Evolutionary conservation across 1,139 yeast genomes (phyloP), one percentile per base, ranked within the genome.

Genomic region (Petasospora fabianii): DNA sequence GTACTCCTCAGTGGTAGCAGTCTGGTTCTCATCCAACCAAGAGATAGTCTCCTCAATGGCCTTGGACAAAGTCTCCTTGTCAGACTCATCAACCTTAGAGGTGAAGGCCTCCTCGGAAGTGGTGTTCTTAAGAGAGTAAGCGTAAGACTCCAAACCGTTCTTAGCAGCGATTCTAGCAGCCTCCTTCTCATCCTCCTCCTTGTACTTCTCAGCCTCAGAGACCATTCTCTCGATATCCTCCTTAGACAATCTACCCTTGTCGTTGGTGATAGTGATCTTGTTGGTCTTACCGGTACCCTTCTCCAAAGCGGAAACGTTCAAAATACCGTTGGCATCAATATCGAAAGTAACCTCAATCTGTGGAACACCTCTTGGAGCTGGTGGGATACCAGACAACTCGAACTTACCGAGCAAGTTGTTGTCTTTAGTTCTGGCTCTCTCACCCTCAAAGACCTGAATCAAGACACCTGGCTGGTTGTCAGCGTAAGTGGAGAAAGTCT

Each of bases 361-460:
- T 61, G 95, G 95, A 53, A 85, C 95, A 75, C 95, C 95, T 75
- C 92, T 86, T 68, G 95, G 95, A 45, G 95, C 95, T 59, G 95
- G 94, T 62, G 95, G 95, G 56, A 85, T 85, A 63, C 95, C 95
- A 58, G 90, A 73, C 63, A 85, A 80, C 66, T 88, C 92, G 68
- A 86, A 85, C 78, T 85, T 85, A 73, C 95, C 95, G 63, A 85
- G 82, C 68, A 84, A 71, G 78, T 85, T 86, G 84, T 85, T 85
- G 74, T 86, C 95, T 78, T 85, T 83, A 54, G 95, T 84, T 69
- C 80, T 76, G 62, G 90, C 85, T 74, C 95, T 83, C 75, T 85
- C 95, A 78, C 95, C 95, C 73, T 85, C 95, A 71, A 73, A 85
- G 53, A 85, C 95, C 75, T 88, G 88, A 64, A 85, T 84, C 68